These are phyloP conservation scores for Apiospora aurea DNA, from an alignment of 2,329 filamentous ascomycete species.

Conservation along the genomic window DNA sequence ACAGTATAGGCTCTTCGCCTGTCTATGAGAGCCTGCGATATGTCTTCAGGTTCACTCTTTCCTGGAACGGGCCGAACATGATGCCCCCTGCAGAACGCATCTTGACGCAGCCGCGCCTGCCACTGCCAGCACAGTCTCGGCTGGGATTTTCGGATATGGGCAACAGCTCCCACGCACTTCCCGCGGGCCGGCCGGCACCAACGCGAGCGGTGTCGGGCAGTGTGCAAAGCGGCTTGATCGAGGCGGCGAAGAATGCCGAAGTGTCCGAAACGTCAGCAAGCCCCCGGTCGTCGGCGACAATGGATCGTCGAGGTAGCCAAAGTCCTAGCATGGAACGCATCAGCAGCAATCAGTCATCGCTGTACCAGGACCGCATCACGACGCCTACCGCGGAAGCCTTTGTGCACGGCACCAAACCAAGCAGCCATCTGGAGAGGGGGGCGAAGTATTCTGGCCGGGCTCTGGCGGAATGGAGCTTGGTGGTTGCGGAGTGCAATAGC, in stretches of 20 bases:
- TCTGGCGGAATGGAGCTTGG: slow-evolving; percentile 78
- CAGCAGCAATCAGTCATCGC: slow-evolving; percentile 33
- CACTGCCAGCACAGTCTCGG: slow-evolving; percentile 71
- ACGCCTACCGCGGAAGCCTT: slow-evolving; percentile 43
- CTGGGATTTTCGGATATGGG: slow-evolving; percentile 53
- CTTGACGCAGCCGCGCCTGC: slow-evolving; percentile 73
- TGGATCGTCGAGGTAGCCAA: slow-evolving; percentile 33
- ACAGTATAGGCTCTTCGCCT: slow-evolving; percentile 62
- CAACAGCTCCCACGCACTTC: slow-evolving; percentile 47
- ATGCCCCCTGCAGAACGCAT: slow-evolving; percentile 65
- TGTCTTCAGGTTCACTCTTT: slow-evolving; percentile 78
- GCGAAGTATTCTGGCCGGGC: slow-evolving; percentile 74
- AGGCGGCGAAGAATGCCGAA: slow-evolving; percentile 59
- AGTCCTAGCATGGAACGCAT: slow-evolving; percentile 32
- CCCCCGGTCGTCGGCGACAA: slow-evolving; percentile 29
- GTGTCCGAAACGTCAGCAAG: slow-evolving; percentile 9
- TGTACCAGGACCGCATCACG: slow-evolving; percentile 21
- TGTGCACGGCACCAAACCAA: slow-evolving; percentile 54
- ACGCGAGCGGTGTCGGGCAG: slow-evolving; percentile 58
- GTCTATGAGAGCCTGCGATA: slow-evolving; percentile 64
- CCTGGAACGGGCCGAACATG: slow-evolving; percentile 63
- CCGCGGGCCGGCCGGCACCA: slow-evolving; percentile 49
- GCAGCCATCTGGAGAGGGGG: slow-evolving; percentile 52
- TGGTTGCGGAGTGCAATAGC: slow-evolving; percentile 80
- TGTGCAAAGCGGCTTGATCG: slow-evolving; percentile 54